Percentiles rank a stretch among this genome's conserved stretches.
These are phyloP conservation scores for Gossypium ekmanianum DNA, from an alignment of 345 rosid genomes.

Conservation along the genomic window DNA sequence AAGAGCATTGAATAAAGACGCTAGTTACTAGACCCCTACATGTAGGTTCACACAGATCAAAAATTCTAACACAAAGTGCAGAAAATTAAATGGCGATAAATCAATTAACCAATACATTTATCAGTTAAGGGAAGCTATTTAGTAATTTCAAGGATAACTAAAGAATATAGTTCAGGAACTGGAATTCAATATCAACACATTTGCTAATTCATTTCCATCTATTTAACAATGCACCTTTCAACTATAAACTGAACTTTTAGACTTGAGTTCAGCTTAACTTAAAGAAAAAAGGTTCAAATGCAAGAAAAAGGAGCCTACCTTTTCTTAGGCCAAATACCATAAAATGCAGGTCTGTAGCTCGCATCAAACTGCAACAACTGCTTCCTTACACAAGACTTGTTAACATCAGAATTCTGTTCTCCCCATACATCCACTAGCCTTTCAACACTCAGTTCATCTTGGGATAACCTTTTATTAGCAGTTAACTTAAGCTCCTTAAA, in stretches of 20 bases:
- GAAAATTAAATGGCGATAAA: background rate
- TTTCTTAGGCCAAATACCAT: constrained; percentile 82
- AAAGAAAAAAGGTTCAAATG: background rate
- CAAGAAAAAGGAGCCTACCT: constrained; percentile 41
- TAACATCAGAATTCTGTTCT: constrained; percentile 35
- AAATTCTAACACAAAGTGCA: background rate
- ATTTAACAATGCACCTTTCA: background rate
- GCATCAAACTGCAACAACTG: constrained; percentile 84
- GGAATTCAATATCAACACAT: background rate
- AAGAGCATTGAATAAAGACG: background rate
- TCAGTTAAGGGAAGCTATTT: background rate
- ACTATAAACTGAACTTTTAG: background rate
- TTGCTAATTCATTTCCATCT: background rate
- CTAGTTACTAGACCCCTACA: background rate
- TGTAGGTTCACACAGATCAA: too few species aligned
- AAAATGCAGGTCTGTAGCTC: constrained; percentile 85
- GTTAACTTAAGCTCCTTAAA: constrained; percentile 68
- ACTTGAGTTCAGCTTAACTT: background rate
- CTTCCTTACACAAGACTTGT: constrained; percentile 41
- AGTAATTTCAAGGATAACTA: background rate
- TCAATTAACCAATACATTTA: background rate
- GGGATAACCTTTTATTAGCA: constrained; percentile 34
- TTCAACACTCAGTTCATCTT: constrained; percentile 48
- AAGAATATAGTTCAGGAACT: background rate
- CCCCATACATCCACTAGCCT: constrained; percentile 47